These are phyloP conservation scores for Globisporangium radiosum DNA, from an alignment of 352 stramenopile species.

Conservation along the genomic window DNA sequence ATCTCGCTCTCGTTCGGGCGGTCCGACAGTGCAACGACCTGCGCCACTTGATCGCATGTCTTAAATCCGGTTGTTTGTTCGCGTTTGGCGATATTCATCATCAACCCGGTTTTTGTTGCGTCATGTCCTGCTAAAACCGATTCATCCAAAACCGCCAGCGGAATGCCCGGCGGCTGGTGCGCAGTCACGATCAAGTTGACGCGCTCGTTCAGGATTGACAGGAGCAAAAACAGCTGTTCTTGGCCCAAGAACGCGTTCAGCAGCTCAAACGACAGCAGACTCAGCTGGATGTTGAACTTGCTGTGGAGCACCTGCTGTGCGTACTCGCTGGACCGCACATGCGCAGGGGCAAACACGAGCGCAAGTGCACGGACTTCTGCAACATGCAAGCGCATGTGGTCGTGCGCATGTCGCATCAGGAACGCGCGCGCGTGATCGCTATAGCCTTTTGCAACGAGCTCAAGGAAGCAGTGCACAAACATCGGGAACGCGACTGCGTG, in stretches of 20 bases:
- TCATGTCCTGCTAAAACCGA: not conserved
- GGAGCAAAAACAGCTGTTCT: conserved; percentile 64
- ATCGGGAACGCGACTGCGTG: conserved; percentile 72
- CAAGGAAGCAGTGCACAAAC: conserved; percentile 80
- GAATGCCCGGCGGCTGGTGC: conserved; percentile 56
- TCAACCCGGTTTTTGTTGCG: conserved; percentile 8
- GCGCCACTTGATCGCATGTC: conserved; percentile 52
- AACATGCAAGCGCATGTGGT: conserved; percentile 66
- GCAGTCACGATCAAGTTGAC: conserved; percentile 66
- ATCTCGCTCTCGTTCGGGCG: conserved; percentile 73
- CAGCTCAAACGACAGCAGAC: conserved; percentile 78
- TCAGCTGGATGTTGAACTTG: conserved; percentile 83
- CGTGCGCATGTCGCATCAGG: conserved; percentile 45
- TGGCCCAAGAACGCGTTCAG: conserved; percentile 77
- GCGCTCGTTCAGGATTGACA: conserved; percentile 75
- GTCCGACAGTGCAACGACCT: conserved; percentile 35
- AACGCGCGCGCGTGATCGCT: conserved; percentile 42
- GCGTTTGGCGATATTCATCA: conserved; percentile 37
- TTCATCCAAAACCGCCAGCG: conserved; percentile 61
- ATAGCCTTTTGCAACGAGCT: conserved; percentile 67
- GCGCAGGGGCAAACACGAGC: conserved; percentile 53
- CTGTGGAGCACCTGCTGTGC: conserved; percentile 66
- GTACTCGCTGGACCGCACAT: conserved; percentile 72
- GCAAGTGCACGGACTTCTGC: conserved; percentile 57
- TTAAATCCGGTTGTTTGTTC: conserved; percentile 35